phyloP scores from a whole-genome alignment of 345 rosid genomes.

The Limnanthes douglasii region DNA sequence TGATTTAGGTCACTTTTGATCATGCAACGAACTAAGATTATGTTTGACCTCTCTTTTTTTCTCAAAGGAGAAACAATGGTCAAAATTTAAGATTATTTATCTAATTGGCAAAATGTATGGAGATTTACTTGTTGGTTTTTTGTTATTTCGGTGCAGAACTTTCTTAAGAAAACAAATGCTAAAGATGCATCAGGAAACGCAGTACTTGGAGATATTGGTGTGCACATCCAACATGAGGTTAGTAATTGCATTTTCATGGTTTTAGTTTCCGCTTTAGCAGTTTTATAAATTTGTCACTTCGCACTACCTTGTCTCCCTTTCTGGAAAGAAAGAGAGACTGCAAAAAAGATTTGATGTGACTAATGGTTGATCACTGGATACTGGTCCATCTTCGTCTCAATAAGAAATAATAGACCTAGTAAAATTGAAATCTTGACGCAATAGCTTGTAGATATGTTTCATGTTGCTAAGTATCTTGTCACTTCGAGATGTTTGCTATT shows the following conservation, averaged over 20 bases:
- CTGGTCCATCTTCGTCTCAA: too few species aligned
- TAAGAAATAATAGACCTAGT: too few species aligned
- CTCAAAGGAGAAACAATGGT: conserved; percentile 3
- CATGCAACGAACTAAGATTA: too few species aligned
- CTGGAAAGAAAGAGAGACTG: background rate
- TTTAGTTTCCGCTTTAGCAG: background rate
- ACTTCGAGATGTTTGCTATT: too few species aligned
- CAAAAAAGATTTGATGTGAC: too few species aligned
- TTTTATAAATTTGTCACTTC: background rate
- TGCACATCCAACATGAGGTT: conserved; percentile 93
- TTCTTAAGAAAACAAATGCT: conserved; percentile 72
- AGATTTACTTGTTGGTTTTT: conserved; percentile 6
- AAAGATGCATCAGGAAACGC: conserved; percentile 92
- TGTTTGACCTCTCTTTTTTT: background rate
- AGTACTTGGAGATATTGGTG: conserved; percentile 80
- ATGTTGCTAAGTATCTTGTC: too few species aligned
- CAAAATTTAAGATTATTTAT: too few species aligned
- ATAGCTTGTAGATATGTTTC: too few species aligned
- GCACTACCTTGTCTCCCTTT: background rate
- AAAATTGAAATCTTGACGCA: too few species aligned
- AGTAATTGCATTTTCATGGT: conserved; percentile 11
- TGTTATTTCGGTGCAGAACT: conserved; percentile 32
- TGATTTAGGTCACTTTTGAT: too few species aligned
- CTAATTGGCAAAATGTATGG: background rate
- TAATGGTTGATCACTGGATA: too few species aligned